Base-by-base conservation (phyloP, 2,329 filamentous ascomycete species). In the Cytospora leucostoma region DNA sequence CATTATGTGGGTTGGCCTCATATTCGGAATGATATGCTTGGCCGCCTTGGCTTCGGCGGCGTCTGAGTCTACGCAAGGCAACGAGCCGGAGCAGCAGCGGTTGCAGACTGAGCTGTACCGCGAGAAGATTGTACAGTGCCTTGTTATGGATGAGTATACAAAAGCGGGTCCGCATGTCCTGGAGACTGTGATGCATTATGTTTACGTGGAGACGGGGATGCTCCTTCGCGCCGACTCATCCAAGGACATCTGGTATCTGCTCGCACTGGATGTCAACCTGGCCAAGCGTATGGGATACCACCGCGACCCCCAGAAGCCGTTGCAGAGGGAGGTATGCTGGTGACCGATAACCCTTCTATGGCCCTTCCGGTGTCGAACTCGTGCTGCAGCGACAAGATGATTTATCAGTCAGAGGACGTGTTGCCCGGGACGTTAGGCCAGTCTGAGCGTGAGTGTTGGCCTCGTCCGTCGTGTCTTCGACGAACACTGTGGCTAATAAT, bases 101-200 rank as follows among this genome's bases (percentile, higher is more conserved):
- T 52, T 55, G 11, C 59, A 61, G 7, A 56, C 56, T 13, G 59
- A 38, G 5, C 19, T 61, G 7, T 72, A 68, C 63, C 72, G 71
- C 13, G 70, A 73, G 51, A 73, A 71, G 61, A 72, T 68, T 1
- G 74, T 72, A 1, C 76, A 79, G 51, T 78, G 77, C 32, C 70
- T 79, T 0, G 49, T 73, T 2, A 59, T 76, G 7, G 77, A 74
- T 5, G 66, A 74, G 32, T 83, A 81, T 58, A 78, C 78, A 11
- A 78, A 75, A 11, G 73, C 75, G 3, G 79, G 79, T 1, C 72
- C 74, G 0, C 77, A 78, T 37, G 78, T 78, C 0, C 65, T 78
- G 0, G 76, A 78, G 52, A 74, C 77, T 0, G 50, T 79, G 7
- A 67, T 76, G 15, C 71, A 74, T 5, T 76, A 79, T 58, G 62